Evolutionary conservation across 1,284 basidiomycete genomes (phyloP).

Genomic region (Puccinia novopanici): DNA sequence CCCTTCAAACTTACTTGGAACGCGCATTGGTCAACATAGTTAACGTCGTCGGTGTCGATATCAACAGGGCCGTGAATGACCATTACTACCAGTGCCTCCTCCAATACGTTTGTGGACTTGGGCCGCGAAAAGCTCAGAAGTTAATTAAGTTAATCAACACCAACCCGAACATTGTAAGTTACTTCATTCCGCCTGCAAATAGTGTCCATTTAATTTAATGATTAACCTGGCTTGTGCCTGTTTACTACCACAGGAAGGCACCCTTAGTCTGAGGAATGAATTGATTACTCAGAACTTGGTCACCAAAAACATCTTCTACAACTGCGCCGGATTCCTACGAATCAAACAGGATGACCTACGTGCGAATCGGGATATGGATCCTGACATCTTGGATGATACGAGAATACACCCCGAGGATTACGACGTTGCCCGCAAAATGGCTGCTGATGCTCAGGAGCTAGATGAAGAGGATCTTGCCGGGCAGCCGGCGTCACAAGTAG

Average conservation of each 20-base stretch:
- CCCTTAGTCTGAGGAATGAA: conserved; percentile 77
- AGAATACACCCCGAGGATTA: conserved; percentile 98
- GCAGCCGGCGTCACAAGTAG: conserved; percentile 79
- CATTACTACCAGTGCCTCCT: conserved; percentile 83
- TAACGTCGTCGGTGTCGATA: conserved; percentile 90
- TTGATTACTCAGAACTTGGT: conserved; percentile 77
- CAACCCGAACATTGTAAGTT: conserved; percentile 63
- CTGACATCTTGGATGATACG: conserved; percentile 91
- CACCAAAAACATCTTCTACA: conserved; percentile 78
- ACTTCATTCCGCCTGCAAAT: background rate
- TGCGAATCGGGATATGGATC: conserved; percentile 67
- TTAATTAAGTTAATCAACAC: conserved; percentile 78
- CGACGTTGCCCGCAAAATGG: conserved; percentile 97
- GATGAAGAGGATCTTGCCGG: conserved; percentile 81
- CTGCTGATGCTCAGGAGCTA: conserved; percentile 89
- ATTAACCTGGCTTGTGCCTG: conserved; percentile 51
- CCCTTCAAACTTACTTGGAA: conserved; percentile 78
- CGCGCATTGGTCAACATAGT: conserved; percentile 83
- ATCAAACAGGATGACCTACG: conserved; percentile 73
- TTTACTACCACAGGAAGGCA: conserved; percentile 68
- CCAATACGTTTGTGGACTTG: conserved; percentile 88
- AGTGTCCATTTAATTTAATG: background rate
- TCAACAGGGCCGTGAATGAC: conserved; percentile 86
- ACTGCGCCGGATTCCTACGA: conserved; percentile 84
- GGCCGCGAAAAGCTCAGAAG: conserved; percentile 87